Percentiles rank a stretch among this genome's conserved stretches.
Conservation (phyloP, 164 flowering plant species). For the Liquidambar formosana region DNA sequence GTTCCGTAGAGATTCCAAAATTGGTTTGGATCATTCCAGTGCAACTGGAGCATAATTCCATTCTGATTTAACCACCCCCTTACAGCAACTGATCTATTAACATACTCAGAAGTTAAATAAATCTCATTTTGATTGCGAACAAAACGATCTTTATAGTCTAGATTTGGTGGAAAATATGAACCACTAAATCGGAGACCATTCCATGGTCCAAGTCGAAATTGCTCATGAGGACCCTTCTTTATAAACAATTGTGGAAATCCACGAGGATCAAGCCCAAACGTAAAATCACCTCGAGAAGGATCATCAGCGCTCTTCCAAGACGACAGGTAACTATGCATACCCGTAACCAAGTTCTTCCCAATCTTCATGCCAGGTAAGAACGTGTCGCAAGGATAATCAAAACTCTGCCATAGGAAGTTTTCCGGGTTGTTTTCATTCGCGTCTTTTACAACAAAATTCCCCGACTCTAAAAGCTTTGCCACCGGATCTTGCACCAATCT, state of each 20-base stretch:
- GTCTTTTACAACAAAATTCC: constrained; percentile 27
- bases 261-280: constrained; percentile 7
- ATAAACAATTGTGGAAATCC: constrained; percentile 9
- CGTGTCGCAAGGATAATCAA: constrained; percentile 34
- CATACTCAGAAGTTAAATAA: constrained; percentile 24
- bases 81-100: constrained; percentile 23
- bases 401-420: constrained; percentile 34
- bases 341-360: neutral
- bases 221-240: constrained; percentile 4
- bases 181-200: constrained; percentile 28
- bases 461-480: constrained; percentile 27
- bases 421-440: neutral
- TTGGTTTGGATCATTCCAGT: constrained; percentile 17
- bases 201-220: constrained; percentile 29
- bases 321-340: constrained; percentile 15
- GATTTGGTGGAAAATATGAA: constrained; percentile 12
- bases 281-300: constrained; percentile 31
- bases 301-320: constrained; percentile 36
- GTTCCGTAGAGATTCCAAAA: constrained; percentile 17
- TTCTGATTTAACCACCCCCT: constrained; percentile 31
- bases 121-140: constrained; percentile 24
- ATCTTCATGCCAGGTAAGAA: constrained; percentile 18
- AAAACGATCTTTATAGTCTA: constrained; percentile 15
- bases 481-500: constrained; percentile 13
- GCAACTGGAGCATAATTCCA: neutral